These are phyloP conservation scores for Podila verticillata DNA, from an alignment of 192 early-diverging fungal genomes.

Conservation along the genomic window DNA sequence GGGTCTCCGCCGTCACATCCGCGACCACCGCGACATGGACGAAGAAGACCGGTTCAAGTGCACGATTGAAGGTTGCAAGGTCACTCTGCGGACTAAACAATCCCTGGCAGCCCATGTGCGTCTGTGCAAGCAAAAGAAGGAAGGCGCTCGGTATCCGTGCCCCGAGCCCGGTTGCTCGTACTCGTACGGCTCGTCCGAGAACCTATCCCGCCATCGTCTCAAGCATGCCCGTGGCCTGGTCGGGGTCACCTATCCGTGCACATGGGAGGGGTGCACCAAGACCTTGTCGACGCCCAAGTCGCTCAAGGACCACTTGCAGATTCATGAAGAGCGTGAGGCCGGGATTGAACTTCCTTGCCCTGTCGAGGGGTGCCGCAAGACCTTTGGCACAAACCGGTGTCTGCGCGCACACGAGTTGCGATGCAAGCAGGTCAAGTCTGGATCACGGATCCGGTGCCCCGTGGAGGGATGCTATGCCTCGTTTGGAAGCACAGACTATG, in stretches of 20 bases:
- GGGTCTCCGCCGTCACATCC: conserved; percentile 32
- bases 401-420: conserved; percentile 9
- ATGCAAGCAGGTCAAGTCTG: conserved; percentile 18
- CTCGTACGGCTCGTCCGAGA: conserved; percentile 38
- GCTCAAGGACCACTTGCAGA: conserved; percentile 10
- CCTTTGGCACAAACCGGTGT: conserved; percentile 5
- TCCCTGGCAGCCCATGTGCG: conserved; percentile 34
- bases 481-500: conserved; percentile 13
- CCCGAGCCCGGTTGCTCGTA: conserved; percentile 37
- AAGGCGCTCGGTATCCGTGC: conserved; percentile 24
- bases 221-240: conserved; percentile 43
- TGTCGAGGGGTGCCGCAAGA: conserved; percentile 1
- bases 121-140: conserved; percentile 32
- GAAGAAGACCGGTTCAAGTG: conserved; percentile 23
- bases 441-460: conserved; percentile 1
- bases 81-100: conserved; percentile 33
- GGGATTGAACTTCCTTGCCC: neutral
- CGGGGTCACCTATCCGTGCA: conserved; percentile 20
- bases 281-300: conserved; percentile 7
- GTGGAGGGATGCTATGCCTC: neutral
- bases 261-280: neutral
- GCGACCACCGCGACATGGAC: conserved; percentile 31
- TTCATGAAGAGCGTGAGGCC: conserved; percentile 6
- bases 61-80: conserved; percentile 25
- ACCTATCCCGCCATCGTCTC: conserved; percentile 34